Evolutionary conservation across 2,329 filamentous ascomycete species (phyloP), one percentile per base, ranked within the genome.

Genomic region (Cladosporium sp.): DNA sequence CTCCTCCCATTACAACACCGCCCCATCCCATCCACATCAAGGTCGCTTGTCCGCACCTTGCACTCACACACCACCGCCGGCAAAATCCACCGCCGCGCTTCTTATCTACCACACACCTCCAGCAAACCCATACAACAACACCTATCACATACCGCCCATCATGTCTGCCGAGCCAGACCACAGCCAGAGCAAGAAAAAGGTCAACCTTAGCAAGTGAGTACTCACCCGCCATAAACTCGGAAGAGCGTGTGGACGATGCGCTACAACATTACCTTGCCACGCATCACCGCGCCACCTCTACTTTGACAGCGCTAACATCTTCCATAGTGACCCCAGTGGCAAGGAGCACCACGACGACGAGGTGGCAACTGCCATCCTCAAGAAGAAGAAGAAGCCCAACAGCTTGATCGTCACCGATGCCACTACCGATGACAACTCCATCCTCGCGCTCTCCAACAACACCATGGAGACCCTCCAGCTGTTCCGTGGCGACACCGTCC

Each of bases 331-430:
- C 68, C 70, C 69, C 44, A 72, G 70, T 64, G 68, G 69, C 65
- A 70, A 73, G 80, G 72, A 83, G 77, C 66, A 69, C 67, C 75
- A 96, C 89, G 89, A 92, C 75, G 91, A 97, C 79, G 95, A 97
- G 78, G 92, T 90, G 69, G 88, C 95, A 62, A 99, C 95, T 55
- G 95, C 95, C 72, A 99, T 99, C 75, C 88, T 99, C 76, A 98
- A 97, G 86, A 98, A 98, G 88, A 99, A 99, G 91, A 99, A 99
- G 93, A 99, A 99, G 92, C 93, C 93, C 75, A 99, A 99, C 83
- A 96, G 94, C 77, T 83, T 99, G 80, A 96, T 99, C 84, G 95
- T 99, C 72, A 98, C 95, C 77, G 96, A 99, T 87, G 93, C 95
- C 80, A 88, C 91, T 76, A 99, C 97, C 83, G 95, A 99, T 90